A percentile compares a stretch with the other conserved stretches of the same genome.
phyloP scores from a whole-genome alignment of 495 filamentous ascomycete genomes.

The Venustampulla echinocandica region DNA sequence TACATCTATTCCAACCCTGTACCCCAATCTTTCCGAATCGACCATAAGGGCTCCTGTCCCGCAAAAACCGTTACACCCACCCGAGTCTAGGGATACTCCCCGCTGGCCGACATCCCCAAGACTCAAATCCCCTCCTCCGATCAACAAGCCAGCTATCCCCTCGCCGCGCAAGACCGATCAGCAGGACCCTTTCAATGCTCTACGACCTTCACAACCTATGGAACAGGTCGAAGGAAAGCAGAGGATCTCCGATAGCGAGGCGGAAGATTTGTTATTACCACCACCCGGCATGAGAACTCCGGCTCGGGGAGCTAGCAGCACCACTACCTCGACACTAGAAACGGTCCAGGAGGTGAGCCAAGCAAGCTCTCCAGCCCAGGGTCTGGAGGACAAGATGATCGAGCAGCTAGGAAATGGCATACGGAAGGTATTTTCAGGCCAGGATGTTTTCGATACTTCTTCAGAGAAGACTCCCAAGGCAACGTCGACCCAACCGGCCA shows the following conservation, averaged over 20 bases:
- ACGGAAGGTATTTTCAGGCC: constrained; percentile 32
- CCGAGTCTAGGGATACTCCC: constrained; percentile 46
- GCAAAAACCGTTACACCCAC: constrained; percentile 44
- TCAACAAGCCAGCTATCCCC: constrained; percentile 31
- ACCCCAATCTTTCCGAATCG: constrained; percentile 40
- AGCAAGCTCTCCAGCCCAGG: constrained; percentile 58
- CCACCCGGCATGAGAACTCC: constrained; percentile 53
- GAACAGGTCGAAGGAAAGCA: constrained; percentile 27
- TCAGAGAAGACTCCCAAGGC: constrained; percentile 26
- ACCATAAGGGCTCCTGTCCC: constrained; percentile 50
- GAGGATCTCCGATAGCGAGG: constrained; percentile 36
- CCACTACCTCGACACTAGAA: constrained; percentile 65
- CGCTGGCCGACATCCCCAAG: constrained; percentile 61
- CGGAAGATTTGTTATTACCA: constrained; percentile 42
- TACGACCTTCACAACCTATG: constrained; percentile 39
- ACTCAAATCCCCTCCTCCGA: constrained; percentile 59
- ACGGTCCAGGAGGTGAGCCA: constrained; percentile 90
- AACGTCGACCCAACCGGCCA: constrained; percentile 29
- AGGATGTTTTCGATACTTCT: constrained; percentile 25
- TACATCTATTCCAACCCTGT: constrained; percentile 50
- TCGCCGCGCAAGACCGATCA: constrained; percentile 41
- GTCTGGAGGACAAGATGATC: constrained; percentile 28
- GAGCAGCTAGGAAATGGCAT: constrained; percentile 44
- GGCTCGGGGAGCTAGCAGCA: constrained; percentile 56
- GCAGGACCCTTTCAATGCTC: constrained; percentile 45